These are phyloP conservation scores for Vigna reflexopilosa DNA, from an alignment of 306 rosid species.

Conservation along the genomic window DNA sequence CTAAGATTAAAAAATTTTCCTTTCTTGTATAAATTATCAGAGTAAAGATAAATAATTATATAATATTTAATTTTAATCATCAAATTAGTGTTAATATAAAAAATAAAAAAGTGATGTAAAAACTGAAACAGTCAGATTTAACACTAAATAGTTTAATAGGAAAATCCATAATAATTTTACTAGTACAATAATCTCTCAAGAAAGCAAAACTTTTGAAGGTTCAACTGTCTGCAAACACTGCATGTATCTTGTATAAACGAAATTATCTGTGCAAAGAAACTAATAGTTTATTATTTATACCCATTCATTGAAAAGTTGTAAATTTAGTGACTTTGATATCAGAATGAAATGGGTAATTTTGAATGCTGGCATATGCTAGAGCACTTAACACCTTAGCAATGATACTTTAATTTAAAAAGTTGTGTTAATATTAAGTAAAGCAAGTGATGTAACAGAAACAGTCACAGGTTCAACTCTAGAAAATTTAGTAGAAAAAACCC, in stretches of 20 bases:
- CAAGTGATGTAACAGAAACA: background rate
- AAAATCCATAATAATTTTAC: slow-evolving; percentile 1
- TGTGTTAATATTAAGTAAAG: background rate
- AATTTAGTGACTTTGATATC: background rate
- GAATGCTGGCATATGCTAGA: background rate
- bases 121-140: background rate
- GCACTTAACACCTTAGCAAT: background rate
- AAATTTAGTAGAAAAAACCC: background rate
- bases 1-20: too few species aligned
- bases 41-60: too few species aligned
- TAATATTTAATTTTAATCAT: background rate
- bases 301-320: background rate
- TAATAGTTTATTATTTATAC: too few species aligned
- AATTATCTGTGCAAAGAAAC: too few species aligned
- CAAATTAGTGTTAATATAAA: background rate
- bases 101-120: background rate
- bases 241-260: background rate
- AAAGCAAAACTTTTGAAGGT: background rate
- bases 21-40: too few species aligned
- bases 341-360: background rate
- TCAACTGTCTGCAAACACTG: background rate
- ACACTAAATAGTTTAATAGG: background rate
- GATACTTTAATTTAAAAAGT: background rate
- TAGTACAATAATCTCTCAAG: background rate
- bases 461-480: background rate